These are phyloP conservation scores for Jasminum sambac DNA, from an alignment of 257 asterid genomes.

Conservation along the genomic window DNA sequence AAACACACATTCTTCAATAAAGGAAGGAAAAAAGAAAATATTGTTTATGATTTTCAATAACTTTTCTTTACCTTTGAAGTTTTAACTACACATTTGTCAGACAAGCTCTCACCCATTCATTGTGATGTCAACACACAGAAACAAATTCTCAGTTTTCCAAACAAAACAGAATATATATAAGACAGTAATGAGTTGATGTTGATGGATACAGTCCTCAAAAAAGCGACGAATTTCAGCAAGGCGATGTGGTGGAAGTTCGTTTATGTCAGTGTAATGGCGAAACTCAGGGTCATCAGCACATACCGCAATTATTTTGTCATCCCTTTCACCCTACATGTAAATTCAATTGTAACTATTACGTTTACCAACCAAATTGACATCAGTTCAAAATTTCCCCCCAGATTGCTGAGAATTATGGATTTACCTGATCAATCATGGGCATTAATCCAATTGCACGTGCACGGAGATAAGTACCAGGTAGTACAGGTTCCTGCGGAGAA, in stretches of 20 bases:
- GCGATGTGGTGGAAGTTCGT: slow-evolving; percentile 82
- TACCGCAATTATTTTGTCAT: slow-evolving; percentile 90
- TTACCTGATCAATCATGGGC: slow-evolving; percentile 99
- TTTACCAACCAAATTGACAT: neutral
- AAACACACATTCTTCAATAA: too few species aligned
- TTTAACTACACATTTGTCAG: too few species aligned
- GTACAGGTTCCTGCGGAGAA: slow-evolving; percentile 66
- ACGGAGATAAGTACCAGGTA: slow-evolving; percentile 84
- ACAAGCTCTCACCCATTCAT: neutral
- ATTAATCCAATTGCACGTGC: slow-evolving; percentile 96
- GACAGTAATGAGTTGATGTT: slow-evolving; percentile 1
- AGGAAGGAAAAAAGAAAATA: too few species aligned
- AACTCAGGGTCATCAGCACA: slow-evolving; percentile 92
- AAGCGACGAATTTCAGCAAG: slow-evolving; percentile 94
- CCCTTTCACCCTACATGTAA: slow-evolving; percentile 73
- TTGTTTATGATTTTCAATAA: too few species aligned
- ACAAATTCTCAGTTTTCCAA: slow-evolving; percentile 3
- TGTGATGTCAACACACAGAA: neutral
- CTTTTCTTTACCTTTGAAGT: too few species aligned
- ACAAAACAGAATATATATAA: neutral
- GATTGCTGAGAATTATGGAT: neutral
- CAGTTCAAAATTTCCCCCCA: neutral
- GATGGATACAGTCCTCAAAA: slow-evolving; percentile 91
- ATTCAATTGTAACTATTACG: slow-evolving; percentile 4
- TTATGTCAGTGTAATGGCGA: slow-evolving; percentile 70